Evolutionary conservation across 306 rosid species (phyloP), one percentile per base, ranked within the genome.

Genomic region (Canavalia gladiata): DNA sequence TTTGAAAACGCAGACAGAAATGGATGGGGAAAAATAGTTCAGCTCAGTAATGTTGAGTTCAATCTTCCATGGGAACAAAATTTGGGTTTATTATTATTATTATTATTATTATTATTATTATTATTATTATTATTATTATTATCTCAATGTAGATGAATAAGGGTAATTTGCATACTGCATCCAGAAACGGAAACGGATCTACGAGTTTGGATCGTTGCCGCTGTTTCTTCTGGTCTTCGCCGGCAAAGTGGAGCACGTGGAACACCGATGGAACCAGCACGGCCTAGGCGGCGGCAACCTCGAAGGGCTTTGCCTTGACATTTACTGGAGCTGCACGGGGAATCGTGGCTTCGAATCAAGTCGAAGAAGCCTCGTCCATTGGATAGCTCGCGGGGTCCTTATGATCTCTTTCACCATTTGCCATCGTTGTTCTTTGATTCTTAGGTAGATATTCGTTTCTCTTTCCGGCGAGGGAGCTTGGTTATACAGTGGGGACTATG

Each of bases 261-360:
- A 91, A 87, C 97, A 92, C 79, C 68, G 97, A 77, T 94, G 98
- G 98, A 94, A 94, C 82, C 98, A 94, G 83, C 98, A 94, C 47
- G 97, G 98, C 1, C 93, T 92, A 0, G 98, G 98, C 1, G 97
- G 98, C 2, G 98, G 92, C 25, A 94, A 94, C 31, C 77, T 94
- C 57, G 90, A 90, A 69, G 98, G 97, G 0, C 85, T 91, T 0
- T 92, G 98, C 65, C 80, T 94, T 7, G 88, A 94, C 2, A 86
- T 94, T 35, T 97, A 92, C 64, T 94, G 98, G 98, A 94, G 98
- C 71, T 97, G 97, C 3, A 94, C 92, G 35, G 98, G 98, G 37
- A 94, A 94, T 97, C 98, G 0, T 94, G 98, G 98, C 88, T 92
- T 10, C 81, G 98, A 50, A 81, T 94, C 51, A 94, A 94, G 82